Evolutionary conservation across 2,329 filamentous ascomycete genomes (phyloP), one percentile per base, ranked within the genome.

Genomic region (Verticillium albo-atrum): DNA sequence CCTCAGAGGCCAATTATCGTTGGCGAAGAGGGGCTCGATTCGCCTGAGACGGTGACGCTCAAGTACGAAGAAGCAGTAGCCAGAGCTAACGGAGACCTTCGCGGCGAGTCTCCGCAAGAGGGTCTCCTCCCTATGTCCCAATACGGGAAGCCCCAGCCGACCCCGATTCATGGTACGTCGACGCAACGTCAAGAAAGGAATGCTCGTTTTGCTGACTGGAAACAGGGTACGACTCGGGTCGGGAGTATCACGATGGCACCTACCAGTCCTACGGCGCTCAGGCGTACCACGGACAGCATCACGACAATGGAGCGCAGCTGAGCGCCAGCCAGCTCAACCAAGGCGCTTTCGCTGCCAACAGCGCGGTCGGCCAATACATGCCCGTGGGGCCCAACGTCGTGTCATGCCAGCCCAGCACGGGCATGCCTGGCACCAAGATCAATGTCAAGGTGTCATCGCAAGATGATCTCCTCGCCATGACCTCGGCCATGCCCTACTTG

Each of bases 151-250:
- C 77, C 86, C 61, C 86, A 89, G 74, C 82, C 87, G 76, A 82
- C 89, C 74, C 89, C 89, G 74, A 84, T 93, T 79, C 89, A 94
- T 77, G 90, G 92, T 96, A 80, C 79, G 91, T 88, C 61, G 42
- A 25, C 10, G 14, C 2, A 7, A n/a, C n/a, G 42, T 23, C 25
- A 30, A 27, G 42, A 54, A 23, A 20, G 42, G 6, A 52, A 42
- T 23, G 5, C n/a, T 26, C 3, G 23, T 28, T 7, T 20, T 4
- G 10, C 42, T 47, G n/a, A 47, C 42, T 5, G 20, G 10, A 20
- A 20, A 3, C 72, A 87, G 84, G 80, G 68, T 85, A 85, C 73
- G 81, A 86, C 71, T 77, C 85, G 70, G 78, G 82, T 71, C 77
- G 85, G 77, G 76, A 80, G 70, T 86, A 86, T 74, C 83, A 83